Evolutionary conservation across 257 asterid species (phyloP).

Genomic region (Solanum corneliomulleri): DNA sequence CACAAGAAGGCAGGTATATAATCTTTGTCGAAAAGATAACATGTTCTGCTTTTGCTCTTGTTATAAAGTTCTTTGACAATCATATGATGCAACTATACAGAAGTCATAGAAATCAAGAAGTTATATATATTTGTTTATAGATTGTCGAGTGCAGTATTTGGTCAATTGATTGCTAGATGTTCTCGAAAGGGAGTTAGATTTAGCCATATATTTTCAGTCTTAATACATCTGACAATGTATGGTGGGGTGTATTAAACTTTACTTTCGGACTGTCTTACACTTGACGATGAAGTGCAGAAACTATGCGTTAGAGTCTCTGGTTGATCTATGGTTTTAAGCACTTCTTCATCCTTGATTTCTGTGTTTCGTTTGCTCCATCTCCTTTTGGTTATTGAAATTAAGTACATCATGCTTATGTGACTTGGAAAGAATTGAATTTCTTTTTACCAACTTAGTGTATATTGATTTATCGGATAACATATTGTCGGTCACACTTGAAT

Average conservation of each 20-base stretch:
- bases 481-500: neutral
- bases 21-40: neutral
- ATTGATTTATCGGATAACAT: neutral
- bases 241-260: too few species aligned
- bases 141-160: neutral
- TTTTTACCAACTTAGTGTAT: neutral
- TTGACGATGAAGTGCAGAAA: neutral
- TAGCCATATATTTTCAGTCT: neutral
- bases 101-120: neutral
- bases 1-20: neutral
- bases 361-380: neutral
- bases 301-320: neutral
- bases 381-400: neutral
- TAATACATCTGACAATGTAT: neutral
- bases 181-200: neutral
- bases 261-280: neutral
- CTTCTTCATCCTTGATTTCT: neutral
- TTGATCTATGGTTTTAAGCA: neutral
- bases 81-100: neutral
- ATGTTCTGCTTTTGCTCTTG: neutral
- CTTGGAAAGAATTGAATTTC: neutral
- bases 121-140: neutral
- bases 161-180: neutral
- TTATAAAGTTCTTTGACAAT: neutral
- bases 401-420: neutral